Evolutionary conservation across 164 flowering plant genomes (phyloP).

Genomic region (Vitis riparia): DNA sequence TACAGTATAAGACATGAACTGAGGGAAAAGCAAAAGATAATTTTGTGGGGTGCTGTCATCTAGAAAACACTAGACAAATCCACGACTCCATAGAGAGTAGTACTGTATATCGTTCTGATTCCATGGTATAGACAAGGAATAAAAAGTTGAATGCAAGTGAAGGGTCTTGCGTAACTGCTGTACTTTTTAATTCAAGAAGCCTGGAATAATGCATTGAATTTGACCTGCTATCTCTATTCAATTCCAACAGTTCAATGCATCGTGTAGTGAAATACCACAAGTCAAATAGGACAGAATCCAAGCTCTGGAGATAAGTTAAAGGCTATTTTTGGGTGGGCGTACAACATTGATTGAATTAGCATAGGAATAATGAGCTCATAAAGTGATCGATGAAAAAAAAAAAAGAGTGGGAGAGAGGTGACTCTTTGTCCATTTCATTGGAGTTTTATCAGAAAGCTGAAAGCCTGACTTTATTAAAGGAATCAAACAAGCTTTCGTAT

Average conservation of each 20-base stretch:
- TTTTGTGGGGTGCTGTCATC: too few relatives aligned
- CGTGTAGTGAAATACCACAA: background rate
- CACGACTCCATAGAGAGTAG: too few relatives aligned
- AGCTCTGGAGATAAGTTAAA: background rate
- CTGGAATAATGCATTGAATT: conserved; percentile 17
- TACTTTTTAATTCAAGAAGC: conserved; percentile 19
- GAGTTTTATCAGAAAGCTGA: background rate
- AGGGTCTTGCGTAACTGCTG: background rate
- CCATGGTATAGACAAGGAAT: too few relatives aligned
- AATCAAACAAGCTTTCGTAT: too few relatives aligned
- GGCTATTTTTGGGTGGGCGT: background rate
- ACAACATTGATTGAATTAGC: background rate
- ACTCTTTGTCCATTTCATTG: background rate
- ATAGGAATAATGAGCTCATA: background rate
- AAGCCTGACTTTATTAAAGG: too few relatives aligned
- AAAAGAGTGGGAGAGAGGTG: background rate
- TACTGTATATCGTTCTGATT: too few relatives aligned
- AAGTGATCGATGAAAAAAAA: background rate
- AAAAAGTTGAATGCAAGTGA: conserved; percentile 12
- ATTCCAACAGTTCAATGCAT: background rate
- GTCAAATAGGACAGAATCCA: conserved; percentile 1
- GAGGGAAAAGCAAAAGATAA: background rate
- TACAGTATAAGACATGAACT: background rate
- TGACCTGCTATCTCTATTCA: background rate
- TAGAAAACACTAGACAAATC: too few relatives aligned